These are phyloP conservation scores for Papiliotrema fonsecae DNA, from an alignment of 1,284 basidiomycete genomes.

Conservation along the genomic window DNA sequence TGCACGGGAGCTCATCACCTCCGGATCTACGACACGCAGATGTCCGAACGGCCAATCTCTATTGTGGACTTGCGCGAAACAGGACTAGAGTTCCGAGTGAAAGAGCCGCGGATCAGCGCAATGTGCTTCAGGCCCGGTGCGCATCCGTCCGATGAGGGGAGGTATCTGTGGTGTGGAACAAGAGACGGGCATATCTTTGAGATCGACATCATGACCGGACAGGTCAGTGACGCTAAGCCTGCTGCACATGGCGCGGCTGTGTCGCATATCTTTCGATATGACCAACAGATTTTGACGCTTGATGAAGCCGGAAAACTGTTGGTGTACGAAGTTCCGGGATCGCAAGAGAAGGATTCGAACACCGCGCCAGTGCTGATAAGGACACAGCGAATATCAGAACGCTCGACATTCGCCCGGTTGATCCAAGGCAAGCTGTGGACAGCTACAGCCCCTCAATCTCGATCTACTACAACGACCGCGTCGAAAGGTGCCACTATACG, in stretches of 20 bases:
- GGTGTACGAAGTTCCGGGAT: conserved; percentile 55
- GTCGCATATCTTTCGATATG: conserved; percentile 66
- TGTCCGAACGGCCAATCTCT: conserved; percentile 46
- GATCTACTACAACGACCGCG: conserved; percentile 46
- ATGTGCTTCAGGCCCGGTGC: conserved; percentile 66
- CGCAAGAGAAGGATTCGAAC: conserved; percentile 15
- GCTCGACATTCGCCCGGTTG: conserved; percentile 70
- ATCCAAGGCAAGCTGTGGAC: conserved; percentile 77
- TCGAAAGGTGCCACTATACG: conserved; percentile 65
- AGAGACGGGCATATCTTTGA: conserved; percentile 83
- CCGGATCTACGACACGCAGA: conserved; percentile 53
- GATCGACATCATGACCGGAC: conserved; percentile 63
- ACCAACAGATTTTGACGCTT: conserved; percentile 64
- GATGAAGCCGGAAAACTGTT: conserved; percentile 79
- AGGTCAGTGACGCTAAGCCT: conserved; percentile 57
- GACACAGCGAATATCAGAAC: conserved; percentile 69
- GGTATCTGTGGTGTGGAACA: conserved; percentile 75
- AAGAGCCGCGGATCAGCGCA: conserved; percentile 66
- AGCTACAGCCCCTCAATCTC: conserved; percentile 44
- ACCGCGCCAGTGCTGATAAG: conserved; percentile 52
- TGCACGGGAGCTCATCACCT: conserved; percentile 63
- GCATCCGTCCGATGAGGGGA: conserved; percentile 48
- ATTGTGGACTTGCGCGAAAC: conserved; percentile 60
- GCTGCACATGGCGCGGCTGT: conserved; percentile 64
- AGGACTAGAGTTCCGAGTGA: conserved; percentile 54